Percentiles rank a stretch among this genome's conserved stretches.
Conservation (phyloP, 495 filamentous ascomycete species). For the Hyaloscypha finlandica region DNA sequence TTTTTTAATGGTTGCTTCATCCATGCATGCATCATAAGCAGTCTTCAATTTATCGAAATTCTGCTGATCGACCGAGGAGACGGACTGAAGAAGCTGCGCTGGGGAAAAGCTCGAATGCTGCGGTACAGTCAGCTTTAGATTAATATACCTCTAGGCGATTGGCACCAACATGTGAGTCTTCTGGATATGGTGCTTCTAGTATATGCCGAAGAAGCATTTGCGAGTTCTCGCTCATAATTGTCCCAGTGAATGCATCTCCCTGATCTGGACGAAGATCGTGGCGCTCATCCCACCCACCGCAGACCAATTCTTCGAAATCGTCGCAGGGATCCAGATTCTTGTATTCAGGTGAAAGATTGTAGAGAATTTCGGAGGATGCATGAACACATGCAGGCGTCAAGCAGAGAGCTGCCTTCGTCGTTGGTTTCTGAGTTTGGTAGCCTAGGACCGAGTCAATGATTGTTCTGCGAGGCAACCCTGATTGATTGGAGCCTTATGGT, state of each 20-base stretch:
- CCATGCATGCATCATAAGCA: constrained; percentile 66
- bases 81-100: constrained; percentile 33
- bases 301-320: constrained; percentile 69
- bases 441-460: constrained; percentile 3
- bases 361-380: constrained; percentile 66
- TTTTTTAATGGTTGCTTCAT: constrained; percentile 54
- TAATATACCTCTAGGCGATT: neutral
- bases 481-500: neutral
- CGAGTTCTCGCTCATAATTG: constrained; percentile 59
- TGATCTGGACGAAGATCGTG: constrained; percentile 71
- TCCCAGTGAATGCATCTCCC: constrained; percentile 58
- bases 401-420: constrained; percentile 40
- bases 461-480: neutral
- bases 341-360: constrained; percentile 67
- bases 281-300: constrained; percentile 64
- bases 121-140: constrained; percentile 19
- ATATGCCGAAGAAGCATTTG: constrained; percentile 63
- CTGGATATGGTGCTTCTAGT: constrained; percentile 57
- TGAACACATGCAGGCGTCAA: constrained; percentile 66
- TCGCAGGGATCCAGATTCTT: constrained; percentile 66
- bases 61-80: constrained; percentile 49
- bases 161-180: constrained; percentile 39
- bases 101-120: constrained; percentile 50
- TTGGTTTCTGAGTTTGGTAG: constrained; percentile 2
- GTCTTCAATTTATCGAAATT: constrained; percentile 68